Conservation (phyloP, 345 rosid genomes). For the Lenwebbia sp. region DNA sequence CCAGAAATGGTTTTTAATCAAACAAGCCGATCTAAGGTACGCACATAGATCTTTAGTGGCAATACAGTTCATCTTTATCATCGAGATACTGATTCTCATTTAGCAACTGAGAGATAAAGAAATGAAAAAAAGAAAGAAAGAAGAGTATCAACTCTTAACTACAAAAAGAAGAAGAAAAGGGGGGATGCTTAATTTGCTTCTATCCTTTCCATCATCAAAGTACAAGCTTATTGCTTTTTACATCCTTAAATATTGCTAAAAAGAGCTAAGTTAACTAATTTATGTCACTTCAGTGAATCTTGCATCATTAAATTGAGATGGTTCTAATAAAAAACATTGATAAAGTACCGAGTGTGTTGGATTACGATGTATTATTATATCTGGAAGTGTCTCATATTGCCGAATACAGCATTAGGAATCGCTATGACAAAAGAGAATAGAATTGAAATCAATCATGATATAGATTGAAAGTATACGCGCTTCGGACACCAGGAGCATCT, state of each 20-base stretch:
- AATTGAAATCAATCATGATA: background rate
- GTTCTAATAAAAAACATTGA: background rate
- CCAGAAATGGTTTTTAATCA: background rate
- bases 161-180: background rate
- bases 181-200: background rate
- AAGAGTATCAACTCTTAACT: background rate
- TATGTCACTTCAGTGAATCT: background rate
- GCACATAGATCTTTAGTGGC: background rate
- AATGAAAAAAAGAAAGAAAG: background rate
- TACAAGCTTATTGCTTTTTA: background rate
- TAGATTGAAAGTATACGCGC: background rate
- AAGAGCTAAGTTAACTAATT: background rate
- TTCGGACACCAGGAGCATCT: background rate
- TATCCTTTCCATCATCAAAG: background rate
- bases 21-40: background rate
- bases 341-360: background rate
- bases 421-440: background rate
- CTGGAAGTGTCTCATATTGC: background rate
- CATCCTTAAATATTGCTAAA: background rate
- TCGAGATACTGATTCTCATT: background rate
- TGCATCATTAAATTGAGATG: background rate
- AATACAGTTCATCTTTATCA: background rate
- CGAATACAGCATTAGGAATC: background rate
- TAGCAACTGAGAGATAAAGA: background rate
- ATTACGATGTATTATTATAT: background rate